Percentiles rank a stretch among this genome's conserved stretches.
These are phyloP conservation scores for Strobilomyces echinocephalus DNA, from an alignment of 768 basidiomycete genomes.

Conservation along the genomic window DNA sequence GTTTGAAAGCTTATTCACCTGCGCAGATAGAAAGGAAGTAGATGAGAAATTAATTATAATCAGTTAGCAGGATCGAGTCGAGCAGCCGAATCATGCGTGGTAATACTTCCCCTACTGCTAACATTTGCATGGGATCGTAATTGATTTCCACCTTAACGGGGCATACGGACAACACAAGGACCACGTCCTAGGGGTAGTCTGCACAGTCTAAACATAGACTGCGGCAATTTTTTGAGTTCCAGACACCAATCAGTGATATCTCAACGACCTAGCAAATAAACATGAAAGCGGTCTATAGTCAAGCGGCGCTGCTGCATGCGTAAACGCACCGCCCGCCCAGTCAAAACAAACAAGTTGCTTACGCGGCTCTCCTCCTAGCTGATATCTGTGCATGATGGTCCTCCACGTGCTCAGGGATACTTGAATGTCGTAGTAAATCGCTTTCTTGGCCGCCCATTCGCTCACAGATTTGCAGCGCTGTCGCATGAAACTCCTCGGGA, in stretches of 20 bases:
- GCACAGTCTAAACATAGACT: conserved; percentile 1
- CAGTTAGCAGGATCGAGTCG: conserved; percentile 1
- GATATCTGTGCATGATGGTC: conserved; percentile 7
- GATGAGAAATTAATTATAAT: background rate
- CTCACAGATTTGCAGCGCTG: conserved; percentile 25
- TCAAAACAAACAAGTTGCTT: conserved; percentile 7
- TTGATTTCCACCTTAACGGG: background rate
- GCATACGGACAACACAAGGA: background rate
- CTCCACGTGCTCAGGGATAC: background rate
- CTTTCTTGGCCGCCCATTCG: conserved; percentile 30
- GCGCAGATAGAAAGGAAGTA: conserved; percentile 2
- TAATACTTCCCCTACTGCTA: background rate
- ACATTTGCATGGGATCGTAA: background rate
- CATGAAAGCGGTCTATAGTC: conserved; percentile 7
- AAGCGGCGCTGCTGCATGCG: conserved; percentile 11
- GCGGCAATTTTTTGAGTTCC: conserved; percentile 1
- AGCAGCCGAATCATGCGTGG: background rate
- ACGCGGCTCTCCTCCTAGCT: conserved; percentile 22
- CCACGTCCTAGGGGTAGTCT: background rate
- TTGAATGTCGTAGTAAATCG: conserved; percentile 8
- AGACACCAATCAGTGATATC: background rate
- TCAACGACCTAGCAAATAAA: conserved; percentile 1
- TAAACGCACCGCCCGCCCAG: background rate
- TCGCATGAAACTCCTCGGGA: conserved; percentile 28
- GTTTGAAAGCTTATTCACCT: conserved; percentile 15